These are phyloP conservation scores for Telfairia occidentalis DNA, from an alignment of 331 rosid genomes.

Conservation along the genomic window DNA sequence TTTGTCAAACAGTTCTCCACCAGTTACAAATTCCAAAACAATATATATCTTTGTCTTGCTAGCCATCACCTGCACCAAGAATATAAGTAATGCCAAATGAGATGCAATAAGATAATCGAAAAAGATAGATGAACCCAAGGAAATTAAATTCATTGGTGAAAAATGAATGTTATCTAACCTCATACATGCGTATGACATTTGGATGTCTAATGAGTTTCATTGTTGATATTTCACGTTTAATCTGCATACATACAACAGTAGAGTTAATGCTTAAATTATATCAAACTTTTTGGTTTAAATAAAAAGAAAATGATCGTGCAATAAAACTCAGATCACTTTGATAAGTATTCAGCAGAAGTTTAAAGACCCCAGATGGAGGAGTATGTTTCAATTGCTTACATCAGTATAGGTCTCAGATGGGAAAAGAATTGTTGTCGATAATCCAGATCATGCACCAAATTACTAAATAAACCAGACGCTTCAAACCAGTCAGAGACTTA, in stretches of 20 bases:
- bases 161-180: conserved; percentile 42
- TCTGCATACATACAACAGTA: conserved; percentile 34
- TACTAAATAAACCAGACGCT: not conserved
- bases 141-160: not conserved
- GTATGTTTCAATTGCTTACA: not conserved
- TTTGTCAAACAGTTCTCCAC: conserved; percentile 88
- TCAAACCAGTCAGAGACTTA: not conserved
- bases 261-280: not conserved
- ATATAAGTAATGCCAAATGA: conserved; percentile 15
- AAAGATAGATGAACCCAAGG: conserved; percentile 12
- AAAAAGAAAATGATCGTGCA: not conserved
- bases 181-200: conserved; percentile 80
- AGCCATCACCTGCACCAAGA: conserved; percentile 74
- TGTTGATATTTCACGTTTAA: conserved; percentile 89
- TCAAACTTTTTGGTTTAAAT: not conserved
- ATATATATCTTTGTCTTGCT: conserved; percentile 92
- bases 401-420: not conserved
- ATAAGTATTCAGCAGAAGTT: not conserved
- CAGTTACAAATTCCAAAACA: conserved; percentile 83
- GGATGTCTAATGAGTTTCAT: conserved; percentile 94
- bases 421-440: not conserved
- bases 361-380: not conserved
- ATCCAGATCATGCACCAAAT: not conserved
- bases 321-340: not conserved
- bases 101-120: conserved; percentile 9